Percentiles rank a stretch among this genome's conserved stretches.
Conservation (phyloP, 805 yeast species). For the Soucietia sequanensis region DNA sequence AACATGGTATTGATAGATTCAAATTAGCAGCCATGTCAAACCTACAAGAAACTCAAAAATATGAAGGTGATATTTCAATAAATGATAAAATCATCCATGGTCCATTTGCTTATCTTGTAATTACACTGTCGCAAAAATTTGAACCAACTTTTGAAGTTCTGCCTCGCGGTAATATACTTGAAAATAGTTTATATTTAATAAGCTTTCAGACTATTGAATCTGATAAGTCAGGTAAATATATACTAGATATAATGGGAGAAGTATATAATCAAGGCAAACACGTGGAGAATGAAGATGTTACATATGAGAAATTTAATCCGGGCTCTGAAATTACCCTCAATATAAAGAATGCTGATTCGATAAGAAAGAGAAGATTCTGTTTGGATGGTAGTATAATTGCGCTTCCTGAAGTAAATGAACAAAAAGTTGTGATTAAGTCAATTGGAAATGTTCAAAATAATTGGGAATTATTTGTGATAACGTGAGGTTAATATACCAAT, state of each 20-base stretch:
- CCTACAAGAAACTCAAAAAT: conserved; percentile 48
- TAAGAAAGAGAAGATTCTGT: conserved; percentile 52
- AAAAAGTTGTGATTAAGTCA: conserved; percentile 12
- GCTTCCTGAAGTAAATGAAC: conserved; percentile 20
- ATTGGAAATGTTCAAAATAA: conserved; percentile 19
- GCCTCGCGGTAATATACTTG: conserved; percentile 51
- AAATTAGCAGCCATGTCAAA: conserved; percentile 62
- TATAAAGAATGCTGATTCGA: conserved; percentile 9
- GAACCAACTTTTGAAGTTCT: conserved; percentile 64
- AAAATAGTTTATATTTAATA: conserved; percentile 44
- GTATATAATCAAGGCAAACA: conserved; percentile 62
- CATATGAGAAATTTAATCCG: conserved; percentile 36
- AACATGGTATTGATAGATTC: conserved; percentile 66
- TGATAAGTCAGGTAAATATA: conserved; percentile 18
- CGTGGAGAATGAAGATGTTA: conserved; percentile 45
- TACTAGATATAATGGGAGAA: conserved; percentile 54
- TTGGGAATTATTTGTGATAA: conserved; percentile 22
- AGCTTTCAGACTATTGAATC: conserved; percentile 40
- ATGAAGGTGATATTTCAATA: conserved; percentile 40
- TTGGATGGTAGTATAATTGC: conserved; percentile 59
- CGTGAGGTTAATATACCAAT: too few species aligned
- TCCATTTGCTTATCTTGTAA: conserved; percentile 58
- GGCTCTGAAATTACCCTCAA: conserved; percentile 22
- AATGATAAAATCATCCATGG: conserved; percentile 20
- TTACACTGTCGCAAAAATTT: conserved; percentile 54